Percentiles rank a stretch among this genome's conserved stretches.
Conservation (phyloP, 257 asterid genomes). For the Ehretia macrophylla region DNA sequence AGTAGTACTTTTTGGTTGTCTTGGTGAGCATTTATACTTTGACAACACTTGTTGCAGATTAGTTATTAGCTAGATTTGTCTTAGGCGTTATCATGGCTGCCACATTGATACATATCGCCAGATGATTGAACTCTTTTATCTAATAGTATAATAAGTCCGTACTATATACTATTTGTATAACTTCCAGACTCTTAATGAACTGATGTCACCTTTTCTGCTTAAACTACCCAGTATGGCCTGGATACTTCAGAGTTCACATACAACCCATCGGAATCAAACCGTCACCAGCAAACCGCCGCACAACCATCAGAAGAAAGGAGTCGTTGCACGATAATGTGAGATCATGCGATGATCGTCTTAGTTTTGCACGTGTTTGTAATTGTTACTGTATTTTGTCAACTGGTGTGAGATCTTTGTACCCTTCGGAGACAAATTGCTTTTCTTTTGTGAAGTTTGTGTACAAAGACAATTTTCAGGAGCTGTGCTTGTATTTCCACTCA, state of each 20-base stretch:
- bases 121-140: not conserved
- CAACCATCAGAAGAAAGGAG: slow-evolving; percentile 71
- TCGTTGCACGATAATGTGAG: slow-evolving; percentile 80
- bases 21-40: too few relatives aligned
- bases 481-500: slow-evolving; percentile 8
- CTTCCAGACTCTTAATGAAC: not conserved
- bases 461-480: slow-evolving; percentile 15
- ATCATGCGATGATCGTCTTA: slow-evolving; percentile 14
- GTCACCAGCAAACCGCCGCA: slow-evolving; percentile 58
- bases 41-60: too few relatives aligned
- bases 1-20: too few relatives aligned
- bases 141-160: not conserved
- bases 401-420: slow-evolving; percentile 33
- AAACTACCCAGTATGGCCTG: slow-evolving; percentile 72
- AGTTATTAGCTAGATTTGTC: too few relatives aligned
- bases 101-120: too few relatives aligned
- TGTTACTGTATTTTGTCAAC: slow-evolving; percentile 9
- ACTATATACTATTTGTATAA: not conserved
- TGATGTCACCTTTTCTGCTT: slow-evolving; percentile 1
- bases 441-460: slow-evolving; percentile 15
- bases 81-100: too few relatives aligned
- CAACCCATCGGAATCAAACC: slow-evolving; percentile 79
- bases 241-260: slow-evolving; percentile 95
- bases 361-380: slow-evolving; percentile 20
- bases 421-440: slow-evolving; percentile 5